A percentile compares a stretch with the other conserved stretches of the same genome.
phyloP scores from a whole-genome alignment of 257 asterid genomes.

The Linderniella brevidens region DNA sequence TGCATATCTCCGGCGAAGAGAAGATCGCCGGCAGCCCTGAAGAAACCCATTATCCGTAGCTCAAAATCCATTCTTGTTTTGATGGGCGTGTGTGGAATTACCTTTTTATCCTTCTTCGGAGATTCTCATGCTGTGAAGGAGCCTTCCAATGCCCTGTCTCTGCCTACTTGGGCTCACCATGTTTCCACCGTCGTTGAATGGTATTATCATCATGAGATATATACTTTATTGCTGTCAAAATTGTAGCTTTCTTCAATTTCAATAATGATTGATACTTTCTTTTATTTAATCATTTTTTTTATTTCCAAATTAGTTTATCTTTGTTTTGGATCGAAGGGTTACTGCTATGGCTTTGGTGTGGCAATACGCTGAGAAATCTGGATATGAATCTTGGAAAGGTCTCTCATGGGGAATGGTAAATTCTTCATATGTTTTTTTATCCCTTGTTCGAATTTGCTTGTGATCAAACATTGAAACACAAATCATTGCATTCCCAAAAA shows the following conservation, averaged over 20 bases:
- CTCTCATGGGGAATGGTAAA: slow-evolving; percentile 98
- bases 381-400: slow-evolving; percentile 91
- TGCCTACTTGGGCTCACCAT: slow-evolving; percentile 92
- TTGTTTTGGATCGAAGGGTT: slow-evolving; percentile 29
- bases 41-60: not conserved
- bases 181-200: slow-evolving; percentile 93
- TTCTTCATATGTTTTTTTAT: slow-evolving; percentile 5
- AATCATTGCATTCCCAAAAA: too few species aligned
- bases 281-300: too few species aligned
- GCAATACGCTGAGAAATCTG: slow-evolving; percentile 84
- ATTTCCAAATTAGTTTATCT: too few species aligned
- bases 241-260: not conserved
- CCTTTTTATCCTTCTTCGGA: slow-evolving; percentile 30
- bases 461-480: too few species aligned
- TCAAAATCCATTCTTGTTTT: slow-evolving; percentile 20
- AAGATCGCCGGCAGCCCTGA: too few species aligned
- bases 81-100: slow-evolving; percentile 50
- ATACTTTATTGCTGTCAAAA: not conserved
- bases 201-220: slow-evolving; percentile 16
- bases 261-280: too few species aligned
- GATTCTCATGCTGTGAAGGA: slow-evolving; percentile 17
- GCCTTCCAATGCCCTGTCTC: slow-evolving; percentile 86
- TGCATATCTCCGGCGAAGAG: too few species aligned
- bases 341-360: slow-evolving; percentile 93
- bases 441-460: too few species aligned